Evolutionary conservation across 495 filamentous ascomycete genomes (phyloP).

Genomic region (Talaromyces trachyspermus): DNA sequence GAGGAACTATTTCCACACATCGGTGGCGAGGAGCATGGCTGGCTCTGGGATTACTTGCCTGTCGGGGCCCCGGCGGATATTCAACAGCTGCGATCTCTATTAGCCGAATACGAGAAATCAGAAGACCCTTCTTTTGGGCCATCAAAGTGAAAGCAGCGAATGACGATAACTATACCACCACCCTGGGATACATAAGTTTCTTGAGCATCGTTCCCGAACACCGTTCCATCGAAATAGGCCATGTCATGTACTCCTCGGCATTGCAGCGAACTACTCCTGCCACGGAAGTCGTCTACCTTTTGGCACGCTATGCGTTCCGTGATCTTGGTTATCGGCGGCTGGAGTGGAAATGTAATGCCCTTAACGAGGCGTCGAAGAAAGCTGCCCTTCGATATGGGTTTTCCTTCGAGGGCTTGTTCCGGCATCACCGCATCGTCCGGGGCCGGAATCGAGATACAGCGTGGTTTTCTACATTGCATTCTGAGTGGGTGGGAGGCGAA

Average conservation of each 20-base stretch:
- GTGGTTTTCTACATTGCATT: conserved; percentile 45
- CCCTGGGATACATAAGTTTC: conserved; percentile 36
- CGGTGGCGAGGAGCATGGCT: conserved; percentile 23
- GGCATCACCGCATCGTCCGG: conserved; percentile 50
- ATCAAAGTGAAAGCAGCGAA: conserved; percentile 24
- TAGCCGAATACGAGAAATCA: conserved; percentile 20
- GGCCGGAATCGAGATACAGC: conserved; percentile 48
- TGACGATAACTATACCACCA: conserved; percentile 9
- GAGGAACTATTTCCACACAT: conserved; percentile 31
- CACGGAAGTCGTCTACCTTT: conserved; percentile 46
- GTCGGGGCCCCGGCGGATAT: conserved; percentile 31
- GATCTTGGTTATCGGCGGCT: conserved; percentile 44
- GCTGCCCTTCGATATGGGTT: conserved; percentile 49
- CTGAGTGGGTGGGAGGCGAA: conserved; percentile 41
- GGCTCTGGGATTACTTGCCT: conserved; percentile 43
- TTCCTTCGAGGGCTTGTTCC: conserved; percentile 44
- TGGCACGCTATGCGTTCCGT: conserved; percentile 38
- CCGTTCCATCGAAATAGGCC: conserved; percentile 40
- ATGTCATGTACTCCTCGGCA: conserved; percentile 35
- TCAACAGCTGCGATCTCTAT: conserved; percentile 20
- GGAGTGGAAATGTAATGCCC: conserved; percentile 51
- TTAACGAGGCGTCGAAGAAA: conserved; percentile 39
- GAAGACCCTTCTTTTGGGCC: conserved; percentile 34
- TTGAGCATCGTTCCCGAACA: conserved; percentile 35
- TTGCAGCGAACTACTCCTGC: conserved; percentile 43